Evolutionary conservation across 352 stramenopile species (phyloP).

Genomic region (Globisporangium nodosum): DNA sequence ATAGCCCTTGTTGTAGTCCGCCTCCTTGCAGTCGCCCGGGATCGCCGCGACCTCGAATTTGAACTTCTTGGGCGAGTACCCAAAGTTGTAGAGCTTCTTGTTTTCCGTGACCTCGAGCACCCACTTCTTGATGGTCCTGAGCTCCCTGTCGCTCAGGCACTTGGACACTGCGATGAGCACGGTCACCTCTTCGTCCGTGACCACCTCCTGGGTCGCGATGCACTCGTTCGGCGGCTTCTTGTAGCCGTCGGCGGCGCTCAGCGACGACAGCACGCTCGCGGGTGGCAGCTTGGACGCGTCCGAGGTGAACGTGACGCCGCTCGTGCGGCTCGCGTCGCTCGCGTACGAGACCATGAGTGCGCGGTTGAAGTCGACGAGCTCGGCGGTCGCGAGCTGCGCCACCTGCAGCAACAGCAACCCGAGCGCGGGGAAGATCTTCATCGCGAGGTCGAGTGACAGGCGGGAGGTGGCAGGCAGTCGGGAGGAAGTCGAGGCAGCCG

Average conservation of each 20-base stretch:
- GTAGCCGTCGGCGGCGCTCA: background rate
- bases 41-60: constrained; percentile 10
- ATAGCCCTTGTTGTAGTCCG: constrained; percentile 4
- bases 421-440: constrained; percentile 10
- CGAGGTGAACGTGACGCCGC: constrained; percentile 18
- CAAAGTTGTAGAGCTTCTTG: constrained; percentile 13
- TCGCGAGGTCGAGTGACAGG: background rate
- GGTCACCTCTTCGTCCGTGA: constrained; percentile 14
- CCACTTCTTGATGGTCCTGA: constrained; percentile 42
- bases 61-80: constrained; percentile 9
- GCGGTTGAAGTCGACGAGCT: constrained; percentile 21
- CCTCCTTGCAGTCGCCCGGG: constrained; percentile 32
- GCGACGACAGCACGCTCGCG: constrained; percentile 7
- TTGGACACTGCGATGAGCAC: constrained; percentile 56
- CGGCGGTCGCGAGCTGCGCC: constrained; percentile 9
- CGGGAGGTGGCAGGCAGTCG: background rate
- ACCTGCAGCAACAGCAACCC: constrained; percentile 9
- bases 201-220: background rate
- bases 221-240: constrained; percentile 7
- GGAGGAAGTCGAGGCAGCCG: background rate
- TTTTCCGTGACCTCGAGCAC: constrained; percentile 18
- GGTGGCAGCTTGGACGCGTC: constrained; percentile 8
- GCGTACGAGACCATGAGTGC: constrained; percentile 11
- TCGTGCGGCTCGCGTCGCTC: background rate
- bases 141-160: constrained; percentile 30